phyloP scores from a whole-genome alignment of 106 monocot species.

The Dactylorhiza incarnata region DNA sequence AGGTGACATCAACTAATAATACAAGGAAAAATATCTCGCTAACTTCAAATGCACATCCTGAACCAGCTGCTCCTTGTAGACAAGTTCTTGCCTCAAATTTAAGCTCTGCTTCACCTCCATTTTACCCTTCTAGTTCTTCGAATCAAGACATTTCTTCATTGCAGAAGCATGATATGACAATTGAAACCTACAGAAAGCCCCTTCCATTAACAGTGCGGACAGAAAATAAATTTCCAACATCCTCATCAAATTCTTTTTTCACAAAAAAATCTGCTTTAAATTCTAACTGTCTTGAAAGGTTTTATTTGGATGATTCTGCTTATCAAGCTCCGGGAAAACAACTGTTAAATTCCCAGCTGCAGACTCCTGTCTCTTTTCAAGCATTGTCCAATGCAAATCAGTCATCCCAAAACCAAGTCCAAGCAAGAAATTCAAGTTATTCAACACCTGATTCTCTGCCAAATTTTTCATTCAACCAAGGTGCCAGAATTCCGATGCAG shows the following conservation, averaged over 20 bases:
- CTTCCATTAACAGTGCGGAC: constrained; percentile 22
- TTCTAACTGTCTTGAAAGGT: constrained; percentile 24
- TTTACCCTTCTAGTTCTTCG: constrained; percentile 78
- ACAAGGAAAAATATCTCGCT: constrained; percentile 22
- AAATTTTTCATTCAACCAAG: constrained; percentile 18
- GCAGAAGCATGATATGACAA: constrained; percentile 35
- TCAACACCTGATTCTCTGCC: constrained; percentile 7
- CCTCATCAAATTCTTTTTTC: constrained; percentile 19
- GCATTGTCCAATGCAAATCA: constrained; percentile 10
- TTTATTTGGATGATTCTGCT: constrained; percentile 20
- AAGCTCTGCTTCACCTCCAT: constrained; percentile 87
- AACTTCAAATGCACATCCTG: constrained; percentile 25
- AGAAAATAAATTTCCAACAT: constrained; percentile 15
- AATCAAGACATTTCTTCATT: constrained; percentile 37
- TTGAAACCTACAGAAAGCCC: constrained; percentile 18
- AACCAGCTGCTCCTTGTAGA: constrained; percentile 30
- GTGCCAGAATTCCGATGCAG: constrained; percentile 12
- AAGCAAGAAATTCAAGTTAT: constrained; percentile 17
- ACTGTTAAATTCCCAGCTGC: constrained; percentile 16
- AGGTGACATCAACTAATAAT: constrained; percentile 16
- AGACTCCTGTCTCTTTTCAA: constrained; percentile 22
- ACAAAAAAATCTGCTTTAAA: constrained; percentile 32
- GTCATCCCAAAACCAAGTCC: constrained; percentile 14
- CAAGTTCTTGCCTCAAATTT: constrained; percentile 59
- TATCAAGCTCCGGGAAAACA: constrained; percentile 25